phyloP scores from a whole-genome alignment of 805 yeast genomes.

The Ogataea methylovora region DNA sequence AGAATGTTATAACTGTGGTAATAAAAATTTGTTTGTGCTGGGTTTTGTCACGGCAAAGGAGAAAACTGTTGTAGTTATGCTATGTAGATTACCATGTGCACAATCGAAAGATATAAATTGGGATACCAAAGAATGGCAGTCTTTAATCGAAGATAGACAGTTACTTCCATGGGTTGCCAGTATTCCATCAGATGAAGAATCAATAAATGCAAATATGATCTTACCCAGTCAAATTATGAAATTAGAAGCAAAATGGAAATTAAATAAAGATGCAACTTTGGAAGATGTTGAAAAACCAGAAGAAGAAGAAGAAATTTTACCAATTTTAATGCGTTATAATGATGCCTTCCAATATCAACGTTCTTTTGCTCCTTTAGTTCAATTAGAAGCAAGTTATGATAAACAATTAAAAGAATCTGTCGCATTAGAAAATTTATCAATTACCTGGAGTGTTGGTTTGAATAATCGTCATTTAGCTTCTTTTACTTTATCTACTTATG shows the following conservation, averaged over 20 bases:
- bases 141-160: conserved; percentile 72
- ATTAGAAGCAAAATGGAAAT: conserved; percentile 78
- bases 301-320: conserved; percentile 53
- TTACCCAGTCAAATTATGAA: conserved; percentile 58
- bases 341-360: conserved; percentile 85
- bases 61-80: conserved; percentile 77
- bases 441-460: conserved; percentile 65
- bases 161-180: conserved; percentile 78
- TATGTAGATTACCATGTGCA: conserved; percentile 87
- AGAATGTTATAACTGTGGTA: conserved; percentile 90
- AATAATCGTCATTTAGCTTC: conserved; percentile 62
- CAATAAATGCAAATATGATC: conserved; percentile 33
- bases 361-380: conserved; percentile 75
- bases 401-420: conserved; percentile 67
- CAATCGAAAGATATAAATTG: conserved; percentile 68
- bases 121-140: conserved; percentile 86
- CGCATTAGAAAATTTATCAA: conserved; percentile 63
- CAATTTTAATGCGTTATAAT: conserved; percentile 66
- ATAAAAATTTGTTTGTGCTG: conserved; percentile 65
- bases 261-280: conserved; percentile 63
- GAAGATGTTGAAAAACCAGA: conserved; percentile 50
- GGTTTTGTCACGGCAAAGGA: conserved; percentile 86
- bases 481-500: conserved; percentile 62
- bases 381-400: conserved; percentile 78
- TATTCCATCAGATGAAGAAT: conserved; percentile 58